phyloP scores from a whole-genome alignment of 176 grass and related monocot genomes.

The Pontederia paniculata region DNA sequence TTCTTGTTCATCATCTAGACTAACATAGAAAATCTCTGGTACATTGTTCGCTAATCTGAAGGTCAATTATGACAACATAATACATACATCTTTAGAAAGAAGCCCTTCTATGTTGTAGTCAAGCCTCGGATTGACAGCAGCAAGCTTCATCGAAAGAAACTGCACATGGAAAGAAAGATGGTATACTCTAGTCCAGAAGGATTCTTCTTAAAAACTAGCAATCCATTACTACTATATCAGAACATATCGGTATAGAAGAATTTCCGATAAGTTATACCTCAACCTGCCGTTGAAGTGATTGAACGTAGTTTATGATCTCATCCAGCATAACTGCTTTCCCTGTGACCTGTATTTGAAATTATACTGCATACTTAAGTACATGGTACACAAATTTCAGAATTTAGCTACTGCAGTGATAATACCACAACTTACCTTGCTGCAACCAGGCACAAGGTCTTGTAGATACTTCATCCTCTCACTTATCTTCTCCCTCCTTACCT shows the following conservation, averaged over 20 bases:
- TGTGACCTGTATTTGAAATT: conserved; percentile 10
- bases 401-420: background rate
- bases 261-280: background rate
- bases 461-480: conserved; percentile 25
- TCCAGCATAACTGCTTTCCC: conserved; percentile 25
- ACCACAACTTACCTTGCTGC: conserved; percentile 12
- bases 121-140: conserved; percentile 16
- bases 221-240: background rate
- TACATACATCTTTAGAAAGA: conserved; percentile 21
- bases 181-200: background rate
- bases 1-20: background rate
- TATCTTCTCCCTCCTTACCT: conserved; percentile 25
- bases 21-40: background rate
- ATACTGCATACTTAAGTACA: background rate
- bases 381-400: background rate
- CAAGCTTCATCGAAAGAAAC: conserved; percentile 26
- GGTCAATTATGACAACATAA: background rate
- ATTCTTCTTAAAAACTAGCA: background rate
- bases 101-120: conserved; percentile 21
- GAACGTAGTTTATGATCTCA: conserved; percentile 27
- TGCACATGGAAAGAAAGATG: background rate
- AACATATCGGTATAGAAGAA: background rate
- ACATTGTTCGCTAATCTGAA: background rate
- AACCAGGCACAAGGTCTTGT: conserved; percentile 23
- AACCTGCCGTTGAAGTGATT: conserved; percentile 21